Conservation (phyloP, 2,329 filamentous ascomycete genomes). For the Aspergillus sp. region DNA sequence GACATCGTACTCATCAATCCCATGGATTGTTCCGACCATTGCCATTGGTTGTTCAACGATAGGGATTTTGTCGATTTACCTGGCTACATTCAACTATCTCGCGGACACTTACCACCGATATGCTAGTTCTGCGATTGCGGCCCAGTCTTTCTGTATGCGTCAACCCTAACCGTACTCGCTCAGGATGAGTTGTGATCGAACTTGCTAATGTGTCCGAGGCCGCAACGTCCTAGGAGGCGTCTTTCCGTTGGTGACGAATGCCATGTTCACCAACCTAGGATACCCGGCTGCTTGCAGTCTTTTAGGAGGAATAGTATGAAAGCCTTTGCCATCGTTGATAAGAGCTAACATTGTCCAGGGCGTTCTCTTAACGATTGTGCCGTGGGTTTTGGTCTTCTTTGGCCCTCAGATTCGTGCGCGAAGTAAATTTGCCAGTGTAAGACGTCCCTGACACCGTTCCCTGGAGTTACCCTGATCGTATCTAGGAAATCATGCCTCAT, state of each 20-base stretch:
- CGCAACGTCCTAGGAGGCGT: constrained; percentile 80
- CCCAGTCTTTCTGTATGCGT: constrained; percentile 73
- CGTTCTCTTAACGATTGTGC: constrained; percentile 70
- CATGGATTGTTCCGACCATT: constrained; percentile 74
- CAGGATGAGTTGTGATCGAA: not conserved
- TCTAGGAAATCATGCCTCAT: constrained; percentile 25
- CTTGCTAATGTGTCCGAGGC: constrained; percentile 25
- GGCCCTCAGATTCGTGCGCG: constrained; percentile 74
- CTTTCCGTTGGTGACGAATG: constrained; percentile 76
- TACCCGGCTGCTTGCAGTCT: constrained; percentile 73
- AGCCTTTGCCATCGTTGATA: not conserved
- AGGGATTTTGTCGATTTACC: constrained; percentile 84
- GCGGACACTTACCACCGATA: constrained; percentile 86
- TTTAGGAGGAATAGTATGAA: constrained; percentile 70
- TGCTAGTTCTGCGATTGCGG: constrained; percentile 82
- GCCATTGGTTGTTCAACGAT: constrained; percentile 77
- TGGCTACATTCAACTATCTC: constrained; percentile 91
- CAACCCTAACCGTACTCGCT: not conserved
- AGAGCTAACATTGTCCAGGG: constrained; percentile 34
- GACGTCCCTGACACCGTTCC: constrained; percentile 20
- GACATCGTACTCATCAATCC: constrained; percentile 64
- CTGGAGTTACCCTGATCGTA: constrained; percentile 6
- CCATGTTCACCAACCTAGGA: constrained; percentile 74
- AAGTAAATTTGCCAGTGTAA: constrained; percentile 73
- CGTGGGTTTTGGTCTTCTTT: constrained; percentile 79